A percentile compares a stretch with the other conserved stretches of the same genome.
Evolutionary conservation across 2,329 filamentous ascomycete genomes (phyloP).

Genomic region (Zopfia rhizophila): DNA sequence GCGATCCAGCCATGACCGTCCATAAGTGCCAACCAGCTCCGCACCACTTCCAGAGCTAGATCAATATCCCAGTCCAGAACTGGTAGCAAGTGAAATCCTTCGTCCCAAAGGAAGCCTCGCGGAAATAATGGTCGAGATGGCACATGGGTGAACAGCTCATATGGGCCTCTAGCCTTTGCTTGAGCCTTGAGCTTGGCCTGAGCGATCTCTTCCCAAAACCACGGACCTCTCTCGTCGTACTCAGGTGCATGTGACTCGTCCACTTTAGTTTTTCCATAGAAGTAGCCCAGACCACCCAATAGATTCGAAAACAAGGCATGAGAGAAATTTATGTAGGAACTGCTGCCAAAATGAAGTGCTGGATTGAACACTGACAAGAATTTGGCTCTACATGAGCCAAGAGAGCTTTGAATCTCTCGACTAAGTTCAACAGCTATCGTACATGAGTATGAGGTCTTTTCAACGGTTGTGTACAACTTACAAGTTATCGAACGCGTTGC

Average conservation of each 20-base stretch:
- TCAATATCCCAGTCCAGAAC: conserved; percentile 94
- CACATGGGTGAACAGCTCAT: conserved; percentile 87
- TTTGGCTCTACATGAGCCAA: conserved; percentile 74
- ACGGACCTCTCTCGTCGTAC: conserved; percentile 91
- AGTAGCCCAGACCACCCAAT: conserved; percentile 91
- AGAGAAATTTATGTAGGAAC: conserved; percentile 79
- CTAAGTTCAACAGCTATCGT: conserved; percentile 68
- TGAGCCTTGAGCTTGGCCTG: conserved; percentile 75
- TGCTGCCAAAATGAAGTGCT: conserved; percentile 77
- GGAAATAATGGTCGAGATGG: conserved; percentile 95
- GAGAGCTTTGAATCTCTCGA: conserved; percentile 70
- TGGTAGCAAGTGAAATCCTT: conserved; percentile 91
- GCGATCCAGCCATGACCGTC: conserved; percentile 97
- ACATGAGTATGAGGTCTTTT: background rate
- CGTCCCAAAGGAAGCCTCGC: conserved; percentile 95
- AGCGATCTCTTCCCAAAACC: conserved; percentile 91
- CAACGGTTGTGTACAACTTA: conserved; percentile 40
- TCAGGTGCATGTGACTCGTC: conserved; percentile 88
- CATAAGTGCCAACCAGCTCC: conserved; percentile 94
- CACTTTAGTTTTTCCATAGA: conserved; percentile 84
- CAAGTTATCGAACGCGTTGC: conserved; percentile 64
- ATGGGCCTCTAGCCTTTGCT: conserved; percentile 79
- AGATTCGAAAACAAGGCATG: conserved; percentile 92
- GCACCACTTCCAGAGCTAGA: conserved; percentile 83
- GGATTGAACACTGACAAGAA: conserved; percentile 77